Conservation (phyloP, 495 filamentous ascomycete genomes). For the Xeromyces bisporus region DNA sequence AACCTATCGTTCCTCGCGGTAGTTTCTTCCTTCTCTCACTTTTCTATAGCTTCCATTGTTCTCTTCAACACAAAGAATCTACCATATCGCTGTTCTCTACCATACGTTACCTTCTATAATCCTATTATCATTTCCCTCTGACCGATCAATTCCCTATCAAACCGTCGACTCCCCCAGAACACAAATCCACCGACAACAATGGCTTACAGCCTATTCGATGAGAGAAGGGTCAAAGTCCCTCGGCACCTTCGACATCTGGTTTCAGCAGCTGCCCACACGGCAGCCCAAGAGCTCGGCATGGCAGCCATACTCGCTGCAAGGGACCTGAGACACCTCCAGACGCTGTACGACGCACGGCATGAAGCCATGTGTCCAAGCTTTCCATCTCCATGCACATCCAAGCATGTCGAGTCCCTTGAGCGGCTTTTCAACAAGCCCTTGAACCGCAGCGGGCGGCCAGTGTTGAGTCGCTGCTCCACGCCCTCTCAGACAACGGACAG, state of each 20-base stretch:
- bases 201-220: background rate
- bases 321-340: conserved; percentile 5
- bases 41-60: background rate
- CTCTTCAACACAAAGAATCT: background rate
- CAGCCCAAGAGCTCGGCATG: background rate
- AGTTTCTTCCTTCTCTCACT: background rate
- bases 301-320: conserved; percentile 2
- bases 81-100: background rate
- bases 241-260: background rate
- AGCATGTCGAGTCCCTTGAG: conserved; percentile 7
- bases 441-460: conserved; percentile 11
- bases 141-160: too few relatives aligned
- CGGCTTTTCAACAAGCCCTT: conserved; percentile 9
- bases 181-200: too few relatives aligned
- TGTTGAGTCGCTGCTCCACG: conserved; percentile 5
- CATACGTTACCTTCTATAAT: background rate
- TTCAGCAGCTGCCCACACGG: background rate
- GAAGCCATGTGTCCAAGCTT: conserved; percentile 7
- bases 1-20: background rate
- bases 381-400: too few relatives aligned
- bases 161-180: too few relatives aligned
- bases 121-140: too few relatives aligned
- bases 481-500: conserved; percentile 10
- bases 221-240: background rate
- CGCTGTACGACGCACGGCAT: conserved; percentile 5